phyloP scores from a whole-genome alignment of 768 basidiomycete species.

The Calocybe cyanea region DNA sequence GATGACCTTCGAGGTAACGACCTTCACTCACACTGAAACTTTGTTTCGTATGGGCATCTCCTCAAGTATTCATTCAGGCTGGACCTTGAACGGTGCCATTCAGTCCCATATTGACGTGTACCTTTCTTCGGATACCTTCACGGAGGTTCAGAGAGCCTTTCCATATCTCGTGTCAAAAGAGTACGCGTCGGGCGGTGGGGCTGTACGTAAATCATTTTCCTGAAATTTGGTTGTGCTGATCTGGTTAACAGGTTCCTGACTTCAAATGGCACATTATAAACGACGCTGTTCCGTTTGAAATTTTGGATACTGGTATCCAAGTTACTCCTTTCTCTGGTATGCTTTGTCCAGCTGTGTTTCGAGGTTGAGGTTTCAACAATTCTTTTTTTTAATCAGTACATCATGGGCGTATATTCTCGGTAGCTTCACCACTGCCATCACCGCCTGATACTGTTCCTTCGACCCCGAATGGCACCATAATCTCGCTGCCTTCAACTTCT shows the following conservation, averaged over 20 bases:
- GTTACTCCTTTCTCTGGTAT: conserved; percentile 66
- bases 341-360: conserved; percentile 11
- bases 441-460: conserved; percentile 34
- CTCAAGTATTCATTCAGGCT: conserved; percentile 46
- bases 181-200: conserved; percentile 76
- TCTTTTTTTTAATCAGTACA: conserved; percentile 44
- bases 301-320: conserved; percentile 57
- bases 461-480: conserved; percentile 29
- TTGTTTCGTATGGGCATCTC: no score
- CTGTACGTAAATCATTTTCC: conserved; percentile 36
- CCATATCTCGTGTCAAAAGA: conserved; percentile 79
- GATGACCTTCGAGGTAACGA: conserved; percentile 78
- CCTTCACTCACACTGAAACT: not conserved
- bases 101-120: conserved; percentile 77
- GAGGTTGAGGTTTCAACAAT: conserved; percentile 8
- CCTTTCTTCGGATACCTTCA: conserved; percentile 59
- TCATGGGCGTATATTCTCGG: conserved; percentile 64
- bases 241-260: conserved; percentile 66
- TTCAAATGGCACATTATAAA: conserved; percentile 82
- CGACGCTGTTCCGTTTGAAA: conserved; percentile 62
- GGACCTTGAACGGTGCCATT: conserved; percentile 65
- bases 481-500: conserved; percentile 22
- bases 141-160: conserved; percentile 65
- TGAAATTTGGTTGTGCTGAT: not conserved
- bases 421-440: conserved; percentile 36